Percentiles rank a stretch among this genome's conserved stretches.
These are phyloP conservation scores for Trametes punicea DNA, from an alignment of 768 basidiomycete genomes.

Conservation along the genomic window DNA sequence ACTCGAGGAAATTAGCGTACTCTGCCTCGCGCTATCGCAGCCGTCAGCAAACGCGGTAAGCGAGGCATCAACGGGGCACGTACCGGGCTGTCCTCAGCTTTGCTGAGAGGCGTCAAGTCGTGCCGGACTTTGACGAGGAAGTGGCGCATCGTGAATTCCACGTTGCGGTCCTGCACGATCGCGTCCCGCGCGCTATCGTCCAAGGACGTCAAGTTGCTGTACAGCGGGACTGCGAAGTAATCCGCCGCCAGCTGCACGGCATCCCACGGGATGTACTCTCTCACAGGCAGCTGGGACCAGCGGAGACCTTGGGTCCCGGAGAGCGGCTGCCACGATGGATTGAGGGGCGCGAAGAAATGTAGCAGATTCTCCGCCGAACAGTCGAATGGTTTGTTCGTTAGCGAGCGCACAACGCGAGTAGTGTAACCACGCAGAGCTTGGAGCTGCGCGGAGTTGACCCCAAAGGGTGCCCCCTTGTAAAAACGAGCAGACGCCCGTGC, in stretches of 20 bases:
- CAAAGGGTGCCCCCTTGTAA: slow-evolving; percentile 46
- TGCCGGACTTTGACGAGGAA: slow-evolving; percentile 50
- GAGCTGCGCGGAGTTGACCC: slow-evolving; percentile 44
- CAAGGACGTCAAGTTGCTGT: slow-evolving; percentile 26
- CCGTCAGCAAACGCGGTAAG: slow-evolving; percentile 10
- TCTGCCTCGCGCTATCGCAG: slow-evolving; percentile 52
- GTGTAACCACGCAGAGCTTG: slow-evolving; percentile 58
- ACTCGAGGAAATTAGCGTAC: slow-evolving; percentile 62
- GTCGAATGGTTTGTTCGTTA: slow-evolving; percentile 67
- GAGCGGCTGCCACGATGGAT: slow-evolving; percentile 34
- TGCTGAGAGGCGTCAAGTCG: slow-evolving; percentile 73
- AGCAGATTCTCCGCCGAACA: slow-evolving; percentile 51
- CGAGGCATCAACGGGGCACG: slow-evolving; percentile 28
- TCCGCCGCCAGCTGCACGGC: slow-evolving; percentile 49
- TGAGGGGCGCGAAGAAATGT: slow-evolving; percentile 68
- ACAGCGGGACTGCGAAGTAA: slow-evolving; percentile 50
- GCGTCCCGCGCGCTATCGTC: slow-evolving; percentile 54
- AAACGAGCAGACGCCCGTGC: slow-evolving; percentile 41
- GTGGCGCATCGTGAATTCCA: slow-evolving; percentile 75
- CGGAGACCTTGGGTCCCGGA: background rate
- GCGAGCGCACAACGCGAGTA: slow-evolving; percentile 53
- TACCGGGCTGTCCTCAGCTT: slow-evolving; percentile 62
- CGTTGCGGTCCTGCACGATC: slow-evolving; percentile 70
- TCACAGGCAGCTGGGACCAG: slow-evolving; percentile 33
- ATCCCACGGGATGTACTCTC: slow-evolving; percentile 60